Conservation (phyloP, 169 alveolate genomes). For the Cryptosporidium viatorum region DNA sequence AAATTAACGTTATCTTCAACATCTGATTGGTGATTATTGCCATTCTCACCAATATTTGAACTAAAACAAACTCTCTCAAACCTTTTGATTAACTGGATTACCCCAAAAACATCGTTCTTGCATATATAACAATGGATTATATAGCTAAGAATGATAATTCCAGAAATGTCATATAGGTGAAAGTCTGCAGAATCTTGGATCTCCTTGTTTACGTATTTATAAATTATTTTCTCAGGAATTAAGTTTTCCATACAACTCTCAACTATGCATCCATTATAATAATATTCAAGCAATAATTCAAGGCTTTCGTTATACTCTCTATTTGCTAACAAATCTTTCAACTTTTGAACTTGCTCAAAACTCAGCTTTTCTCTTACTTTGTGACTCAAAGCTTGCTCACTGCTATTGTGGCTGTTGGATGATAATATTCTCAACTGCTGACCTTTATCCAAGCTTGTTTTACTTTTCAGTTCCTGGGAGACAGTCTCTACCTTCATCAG, state of each 20-base stretch:
- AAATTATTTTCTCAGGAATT: background rate
- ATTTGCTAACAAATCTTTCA: background rate
- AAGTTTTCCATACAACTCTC: conserved; percentile 2
- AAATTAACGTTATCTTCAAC: background rate
- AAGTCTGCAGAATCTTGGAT: background rate
- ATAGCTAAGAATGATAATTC: conserved; percentile 34
- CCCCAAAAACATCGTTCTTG: conserved; percentile 39
- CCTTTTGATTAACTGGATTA: conserved; percentile 15
- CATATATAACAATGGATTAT: conserved; percentile 70
- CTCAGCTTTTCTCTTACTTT: conserved; percentile 1
- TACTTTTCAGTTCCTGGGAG: background rate
- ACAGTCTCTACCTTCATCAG: background rate
- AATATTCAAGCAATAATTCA: conserved; percentile 10
- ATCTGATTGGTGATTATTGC: background rate
- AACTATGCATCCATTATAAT: conserved; percentile 27
- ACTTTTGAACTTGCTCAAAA: background rate
- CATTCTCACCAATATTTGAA: background rate
- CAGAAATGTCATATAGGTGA: conserved; percentile 60
- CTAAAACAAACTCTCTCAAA: conserved; percentile 50
- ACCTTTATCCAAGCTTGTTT: background rate
- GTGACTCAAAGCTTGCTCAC: background rate
- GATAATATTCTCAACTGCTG: background rate
- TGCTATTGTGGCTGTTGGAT: background rate
- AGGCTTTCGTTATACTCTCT: conserved; percentile 21
- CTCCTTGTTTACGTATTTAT: conserved; percentile 21